Evolutionary conservation across 345 rosid species (phyloP), one percentile per base, ranked within the genome.

Genomic region (Eucalyptus marginata): DNA sequence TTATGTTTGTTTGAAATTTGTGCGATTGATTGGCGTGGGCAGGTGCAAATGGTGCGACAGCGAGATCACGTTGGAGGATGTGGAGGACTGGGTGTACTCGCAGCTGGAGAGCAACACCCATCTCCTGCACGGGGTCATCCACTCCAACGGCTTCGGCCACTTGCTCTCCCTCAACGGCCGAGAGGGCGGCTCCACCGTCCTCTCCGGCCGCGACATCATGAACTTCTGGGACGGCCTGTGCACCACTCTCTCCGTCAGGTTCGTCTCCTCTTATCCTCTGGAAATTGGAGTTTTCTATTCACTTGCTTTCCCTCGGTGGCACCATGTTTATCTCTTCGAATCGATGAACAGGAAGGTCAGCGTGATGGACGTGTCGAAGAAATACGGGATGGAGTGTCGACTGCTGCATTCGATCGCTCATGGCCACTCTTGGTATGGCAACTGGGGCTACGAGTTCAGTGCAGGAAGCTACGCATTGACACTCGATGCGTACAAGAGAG

Each of bases 131-230:
- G 97, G 96, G 20, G 93, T 95, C 24, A 91, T 96, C 59, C 98
- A 95, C 89, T 94, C 96, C 27, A 96, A 96, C 62, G 98, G 98
- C 47, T 95, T 89, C 80, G 97, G 97, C 12, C 98, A 96, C 88
- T 95, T 96, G 59, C 93, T 95, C 59, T 90, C 93, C 10, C 91
- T 96, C 84, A 96, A 96, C 36, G 97, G 97, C 27, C 93, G 91
- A 87, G 98, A 95, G 93, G 97, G 97, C 33, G 97, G 97, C 58
- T 96, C 99, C 68, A 87, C 64, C 25, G 87, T 90, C 89, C 91
- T 96, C 51, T 91, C 97, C 51, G 99, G 98, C 44, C 88, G 52
- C 51, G 91, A 93, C 56, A 93, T 96, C 89, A 95, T 96, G 98
- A 92, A 93, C 90, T 95, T 96, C 76, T 96, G 99, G 98, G 97